Conservation (phyloP, 2,329 filamentous ascomycete species). For the Aschersonia sp. region DNA sequence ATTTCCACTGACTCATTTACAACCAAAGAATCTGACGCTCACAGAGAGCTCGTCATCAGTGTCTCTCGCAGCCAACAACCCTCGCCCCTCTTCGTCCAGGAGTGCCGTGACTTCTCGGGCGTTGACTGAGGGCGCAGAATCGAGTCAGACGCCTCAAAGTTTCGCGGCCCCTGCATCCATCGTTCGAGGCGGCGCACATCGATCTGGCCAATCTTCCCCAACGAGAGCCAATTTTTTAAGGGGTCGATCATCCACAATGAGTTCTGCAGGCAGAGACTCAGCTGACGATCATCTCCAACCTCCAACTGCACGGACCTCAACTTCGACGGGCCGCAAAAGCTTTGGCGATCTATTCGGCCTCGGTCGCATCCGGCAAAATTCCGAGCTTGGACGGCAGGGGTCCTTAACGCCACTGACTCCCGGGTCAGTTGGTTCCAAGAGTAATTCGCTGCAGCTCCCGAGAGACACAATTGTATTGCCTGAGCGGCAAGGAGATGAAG, state of each 20-base stretch:
- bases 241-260: constrained; percentile 79
- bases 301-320: constrained; percentile 60
- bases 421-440: constrained; percentile 56
- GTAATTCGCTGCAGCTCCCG: constrained; percentile 66
- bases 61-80: constrained; percentile 23
- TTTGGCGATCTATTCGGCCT: constrained; percentile 80
- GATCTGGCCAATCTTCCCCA: constrained; percentile 53
- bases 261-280: constrained; percentile 60
- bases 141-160: constrained; percentile 8
- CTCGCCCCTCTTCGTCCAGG: constrained; percentile 20
- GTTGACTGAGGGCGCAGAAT: constrained; percentile 7
- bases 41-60: constrained; percentile 22
- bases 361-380: constrained; percentile 65
- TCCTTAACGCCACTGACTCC: constrained; percentile 57
- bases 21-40: constrained; percentile 41
- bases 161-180: constrained; percentile 37
- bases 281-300: constrained; percentile 56
- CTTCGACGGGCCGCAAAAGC: constrained; percentile 82
- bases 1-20: constrained; percentile 78
- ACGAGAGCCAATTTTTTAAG: constrained; percentile 47
- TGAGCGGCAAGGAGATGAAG: constrained; percentile 73
- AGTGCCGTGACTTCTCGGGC: constrained; percentile 13
- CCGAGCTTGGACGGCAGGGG: constrained; percentile 56
- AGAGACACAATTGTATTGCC: constrained; percentile 60
- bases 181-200: constrained; percentile 15